These are phyloP conservation scores for Hypoxylon sp. DNA, from an alignment of 2,329 filamentous ascomycete species.

Conservation along the genomic window DNA sequence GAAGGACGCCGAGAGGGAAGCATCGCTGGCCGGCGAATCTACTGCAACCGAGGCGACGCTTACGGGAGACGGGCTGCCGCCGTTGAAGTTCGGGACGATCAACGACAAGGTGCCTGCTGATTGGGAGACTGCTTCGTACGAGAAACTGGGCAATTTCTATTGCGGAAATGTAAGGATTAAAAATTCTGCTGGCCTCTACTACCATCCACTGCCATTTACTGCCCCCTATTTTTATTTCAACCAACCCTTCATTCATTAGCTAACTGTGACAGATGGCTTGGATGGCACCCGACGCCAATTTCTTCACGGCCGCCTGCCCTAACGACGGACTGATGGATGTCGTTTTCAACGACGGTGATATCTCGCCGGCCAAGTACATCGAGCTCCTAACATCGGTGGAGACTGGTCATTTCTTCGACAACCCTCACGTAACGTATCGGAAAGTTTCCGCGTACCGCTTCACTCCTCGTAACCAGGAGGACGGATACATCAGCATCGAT, in stretches of 20 bases:
- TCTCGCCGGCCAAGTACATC: constrained; percentile 74
- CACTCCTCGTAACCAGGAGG: constrained; percentile 75
- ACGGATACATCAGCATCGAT: constrained; percentile 93
- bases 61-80: constrained; percentile 70
- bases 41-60: constrained; percentile 31
- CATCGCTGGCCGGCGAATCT: constrained; percentile 40
- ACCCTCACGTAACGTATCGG: constrained; percentile 79
- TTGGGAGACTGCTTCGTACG: constrained; percentile 79
- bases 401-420: constrained; percentile 81
- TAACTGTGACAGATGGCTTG: constrained; percentile 77
- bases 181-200: no score
- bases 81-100: constrained; percentile 82
- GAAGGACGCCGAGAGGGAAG: constrained; percentile 21
- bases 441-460: constrained; percentile 92
- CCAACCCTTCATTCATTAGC: constrained; percentile 8
- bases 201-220: no score
- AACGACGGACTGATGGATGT: constrained; percentile 90
- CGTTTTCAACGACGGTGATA: constrained; percentile 80
- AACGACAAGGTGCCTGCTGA: constrained; percentile 79
- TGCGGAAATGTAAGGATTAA: constrained; percentile 78
- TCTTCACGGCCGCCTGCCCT: constrained; percentile 86
- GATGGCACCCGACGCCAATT: constrained; percentile 87
- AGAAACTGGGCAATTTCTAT: constrained; percentile 92
- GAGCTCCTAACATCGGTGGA: constrained; percentile 79
- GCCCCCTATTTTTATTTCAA: neutral